Conservation (phyloP, 164 flowering plant species). For the Tetracentron sinense region DNA sequence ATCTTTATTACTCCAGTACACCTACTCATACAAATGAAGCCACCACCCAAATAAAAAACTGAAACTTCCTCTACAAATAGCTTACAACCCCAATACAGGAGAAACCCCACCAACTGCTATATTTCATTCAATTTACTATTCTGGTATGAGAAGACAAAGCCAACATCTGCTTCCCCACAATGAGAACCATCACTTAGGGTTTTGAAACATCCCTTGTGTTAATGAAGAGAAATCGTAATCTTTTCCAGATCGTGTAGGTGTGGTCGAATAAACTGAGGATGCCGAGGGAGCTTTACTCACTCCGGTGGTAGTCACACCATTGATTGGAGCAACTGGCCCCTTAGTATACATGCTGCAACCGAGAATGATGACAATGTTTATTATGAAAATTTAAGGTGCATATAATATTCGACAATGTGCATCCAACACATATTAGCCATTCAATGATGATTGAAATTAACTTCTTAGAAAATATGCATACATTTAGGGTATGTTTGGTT, state of each 20-base stretch:
- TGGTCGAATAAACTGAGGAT: conserved; percentile 30
- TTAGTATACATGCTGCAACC: conserved; percentile 38
- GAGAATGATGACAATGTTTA: not conserved
- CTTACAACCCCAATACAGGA: conserved; percentile 26
- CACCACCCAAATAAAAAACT: conserved; percentile 22
- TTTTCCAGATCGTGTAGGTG: conserved; percentile 39
- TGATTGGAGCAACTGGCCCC: conserved; percentile 37
- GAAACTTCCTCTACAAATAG: conserved; percentile 36
- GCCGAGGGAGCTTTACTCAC: conserved; percentile 37
- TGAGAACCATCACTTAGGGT: conserved; percentile 28
- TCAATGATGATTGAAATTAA: too few species aligned
- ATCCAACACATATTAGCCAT: not conserved
- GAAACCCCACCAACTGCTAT: conserved; percentile 12
- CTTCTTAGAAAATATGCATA: too few species aligned
- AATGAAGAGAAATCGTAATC: conserved; percentile 57
- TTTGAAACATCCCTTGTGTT: conserved; percentile 58
- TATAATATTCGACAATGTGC: not conserved
- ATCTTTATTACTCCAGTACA: conserved; percentile 29
- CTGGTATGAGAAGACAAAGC: conserved; percentile 16
- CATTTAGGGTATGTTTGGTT: too few species aligned
- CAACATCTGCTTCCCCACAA: not conserved
- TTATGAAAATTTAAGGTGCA: not conserved
- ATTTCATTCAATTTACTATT: conserved; percentile 25
- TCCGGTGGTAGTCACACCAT: conserved; percentile 37
- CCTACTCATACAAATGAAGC: conserved; percentile 34